Percentiles rank a stretch among this genome's conserved stretches.
These are phyloP conservation scores for Trametes pubescens DNA, from an alignment of 1,284 basidiomycete genomes.

Conservation along the genomic window DNA sequence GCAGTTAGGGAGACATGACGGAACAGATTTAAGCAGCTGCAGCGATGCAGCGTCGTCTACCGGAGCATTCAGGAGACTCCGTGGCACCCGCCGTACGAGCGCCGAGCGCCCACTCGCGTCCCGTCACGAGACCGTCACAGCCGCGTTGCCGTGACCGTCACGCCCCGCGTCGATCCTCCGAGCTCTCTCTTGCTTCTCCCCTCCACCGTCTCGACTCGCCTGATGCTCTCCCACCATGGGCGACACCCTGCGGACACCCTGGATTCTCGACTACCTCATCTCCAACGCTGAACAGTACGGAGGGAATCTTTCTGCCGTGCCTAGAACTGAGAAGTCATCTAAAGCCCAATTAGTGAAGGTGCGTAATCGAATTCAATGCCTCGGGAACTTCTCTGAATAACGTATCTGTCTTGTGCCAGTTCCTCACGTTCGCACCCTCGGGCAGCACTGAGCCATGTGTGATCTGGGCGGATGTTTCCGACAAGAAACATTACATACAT, in stretches of 20 bases:
- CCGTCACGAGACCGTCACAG: slow-evolving; percentile 28
- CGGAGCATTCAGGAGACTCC: neutral
- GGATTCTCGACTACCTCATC: slow-evolving; percentile 61
- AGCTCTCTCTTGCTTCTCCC: neutral
- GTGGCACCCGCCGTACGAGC: neutral
- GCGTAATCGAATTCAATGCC: neutral
- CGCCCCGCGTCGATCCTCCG: neutral
- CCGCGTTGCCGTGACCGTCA: neutral
- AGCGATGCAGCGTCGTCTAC: neutral
- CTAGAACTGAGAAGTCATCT: slow-evolving; percentile 45
- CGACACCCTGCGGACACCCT: slow-evolving; percentile 51
- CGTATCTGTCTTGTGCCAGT: slow-evolving; percentile 32
- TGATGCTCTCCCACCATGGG: slow-evolving; percentile 44
- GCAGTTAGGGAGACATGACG: slow-evolving; percentile 14
- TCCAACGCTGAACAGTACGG: slow-evolving; percentile 58
- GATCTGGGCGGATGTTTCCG: slow-evolving; percentile 57
- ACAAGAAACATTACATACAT: slow-evolving; percentile 48
- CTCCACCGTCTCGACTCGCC: neutral
- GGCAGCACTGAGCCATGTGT: slow-evolving; percentile 42
- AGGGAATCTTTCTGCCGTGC: slow-evolving; percentile 48
- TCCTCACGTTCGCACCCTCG: slow-evolving; percentile 42
- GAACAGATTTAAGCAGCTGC: neutral
- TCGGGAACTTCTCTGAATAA: neutral
- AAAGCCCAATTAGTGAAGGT: slow-evolving; percentile 66
- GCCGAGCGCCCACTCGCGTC: slow-evolving; percentile 22